phyloP scores from a whole-genome alignment of 345 rosid genomes.

The Brassica incana region DNA sequence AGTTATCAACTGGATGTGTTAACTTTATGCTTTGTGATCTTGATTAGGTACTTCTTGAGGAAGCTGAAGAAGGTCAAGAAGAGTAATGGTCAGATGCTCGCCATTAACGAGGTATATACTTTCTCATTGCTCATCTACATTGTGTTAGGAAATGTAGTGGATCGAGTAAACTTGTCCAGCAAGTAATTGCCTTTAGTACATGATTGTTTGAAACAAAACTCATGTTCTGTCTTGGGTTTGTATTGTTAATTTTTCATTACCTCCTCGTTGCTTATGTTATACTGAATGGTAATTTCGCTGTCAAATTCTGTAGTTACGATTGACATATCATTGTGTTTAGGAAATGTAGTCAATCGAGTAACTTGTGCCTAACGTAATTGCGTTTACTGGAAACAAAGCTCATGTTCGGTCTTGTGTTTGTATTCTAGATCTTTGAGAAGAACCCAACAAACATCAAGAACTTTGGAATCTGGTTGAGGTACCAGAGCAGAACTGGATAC shows the following conservation, averaged over 20 bases:
- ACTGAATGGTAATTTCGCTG: background rate
- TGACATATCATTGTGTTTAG: background rate
- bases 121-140: background rate
- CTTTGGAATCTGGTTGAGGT: constrained; percentile 65
- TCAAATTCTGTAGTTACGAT: background rate
- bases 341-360: background rate
- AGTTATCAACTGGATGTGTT: background rate
- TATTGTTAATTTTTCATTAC: background rate
- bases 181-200: background rate
- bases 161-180: background rate
- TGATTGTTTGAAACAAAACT: background rate
- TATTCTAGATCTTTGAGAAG: constrained; percentile 58
- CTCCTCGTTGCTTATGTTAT: background rate
- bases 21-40: background rate
- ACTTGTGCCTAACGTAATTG: background rate
- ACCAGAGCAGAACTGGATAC: constrained; percentile 65
- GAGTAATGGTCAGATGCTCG: constrained; percentile 60
- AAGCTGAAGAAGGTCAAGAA: constrained; percentile 60
- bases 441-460: constrained; percentile 62
- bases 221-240: background rate
- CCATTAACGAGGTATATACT: constrained; percentile 51
- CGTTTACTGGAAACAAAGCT: background rate
- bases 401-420: background rate
- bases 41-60: constrained; percentile 54
- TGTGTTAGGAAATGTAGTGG: background rate